Conservation (phyloP, 2,329 filamentous ascomycete species). For the Trichoderma gracile region DNA sequence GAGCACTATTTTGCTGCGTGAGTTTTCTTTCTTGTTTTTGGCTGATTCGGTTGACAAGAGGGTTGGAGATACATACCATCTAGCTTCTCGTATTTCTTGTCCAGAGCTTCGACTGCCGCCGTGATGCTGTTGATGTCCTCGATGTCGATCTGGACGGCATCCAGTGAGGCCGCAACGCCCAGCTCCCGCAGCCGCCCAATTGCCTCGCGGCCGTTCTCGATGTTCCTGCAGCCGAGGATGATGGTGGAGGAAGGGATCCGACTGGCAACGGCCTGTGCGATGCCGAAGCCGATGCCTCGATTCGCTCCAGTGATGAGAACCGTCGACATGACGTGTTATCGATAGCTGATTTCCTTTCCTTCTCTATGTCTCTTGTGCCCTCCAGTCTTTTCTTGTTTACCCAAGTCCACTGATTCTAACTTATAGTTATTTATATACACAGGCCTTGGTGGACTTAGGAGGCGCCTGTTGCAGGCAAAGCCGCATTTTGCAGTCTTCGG, state of each 20-base stretch:
- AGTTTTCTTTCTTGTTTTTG: too few species aligned
- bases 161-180: conserved; percentile 6
- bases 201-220: conserved; percentile 7
- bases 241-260: conserved; percentile 30
- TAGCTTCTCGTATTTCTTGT: conserved; percentile 28
- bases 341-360: background rate
- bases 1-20: background rate
- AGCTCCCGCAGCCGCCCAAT: conserved; percentile 1
- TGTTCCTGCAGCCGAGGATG: conserved; percentile 32
- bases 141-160: conserved; percentile 28
- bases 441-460: background rate
- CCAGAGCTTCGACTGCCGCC: conserved; percentile 21
- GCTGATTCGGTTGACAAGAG: background rate
- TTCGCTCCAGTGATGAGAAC: conserved; percentile 29
- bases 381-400: too few species aligned
- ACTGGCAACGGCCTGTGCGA: conserved; percentile 31
- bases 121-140: conserved; percentile 28
- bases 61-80: conserved; percentile 26
- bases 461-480: background rate
- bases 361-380: background rate
- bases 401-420: too few species aligned
- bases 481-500: conserved; percentile 8
- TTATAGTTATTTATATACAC: background rate
- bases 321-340: conserved; percentile 2
- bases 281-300: conserved; percentile 39